Evolutionary conservation across 1,284 basidiomycete species (phyloP).

Genomic region (Malassezia brasiliensis): DNA sequence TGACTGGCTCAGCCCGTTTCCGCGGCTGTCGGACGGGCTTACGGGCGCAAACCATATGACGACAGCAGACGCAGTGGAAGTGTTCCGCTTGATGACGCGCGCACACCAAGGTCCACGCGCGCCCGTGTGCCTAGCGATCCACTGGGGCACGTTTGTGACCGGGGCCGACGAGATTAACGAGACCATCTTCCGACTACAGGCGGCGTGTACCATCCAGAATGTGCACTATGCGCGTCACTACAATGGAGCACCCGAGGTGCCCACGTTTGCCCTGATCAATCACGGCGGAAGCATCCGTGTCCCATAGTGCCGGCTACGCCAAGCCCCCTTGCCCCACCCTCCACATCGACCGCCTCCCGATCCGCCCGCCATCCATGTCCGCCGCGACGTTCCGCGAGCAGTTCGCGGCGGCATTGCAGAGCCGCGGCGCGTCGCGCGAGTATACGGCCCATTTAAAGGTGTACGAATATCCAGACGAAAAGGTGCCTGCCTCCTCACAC

Average conservation of each 20-base stretch:
- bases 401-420: slow-evolving; percentile 37
- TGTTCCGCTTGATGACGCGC: slow-evolving; percentile 26
- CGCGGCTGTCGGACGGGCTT: slow-evolving; percentile 27
- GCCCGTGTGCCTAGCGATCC: slow-evolving; percentile 22
- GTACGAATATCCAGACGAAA: slow-evolving; percentile 29
- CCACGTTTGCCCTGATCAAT: slow-evolving; percentile 15
- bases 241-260: not conserved
- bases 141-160: slow-evolving; percentile 30
- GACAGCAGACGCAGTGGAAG: slow-evolving; percentile 32
- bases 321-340: not conserved
- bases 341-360: not conserved
- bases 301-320: not conserved
- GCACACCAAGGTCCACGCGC: not conserved
- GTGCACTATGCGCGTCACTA: slow-evolving; percentile 4
- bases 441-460: slow-evolving; percentile 47
- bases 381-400: slow-evolving; percentile 20
- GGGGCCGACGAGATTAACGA: slow-evolving; percentile 14
- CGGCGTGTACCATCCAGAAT: slow-evolving; percentile 6
- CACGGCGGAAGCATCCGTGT: slow-evolving; percentile 15
- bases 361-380: not conserved
- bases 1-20: slow-evolving; percentile 29
- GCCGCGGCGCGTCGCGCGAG: slow-evolving; percentile 29
- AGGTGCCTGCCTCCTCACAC: slow-evolving; percentile 6
- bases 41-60: slow-evolving; percentile 42
- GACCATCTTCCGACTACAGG: slow-evolving; percentile 6